These are phyloP conservation scores for Solanum virginianum DNA, from an alignment of 257 asterid species.

Conservation along the genomic window DNA sequence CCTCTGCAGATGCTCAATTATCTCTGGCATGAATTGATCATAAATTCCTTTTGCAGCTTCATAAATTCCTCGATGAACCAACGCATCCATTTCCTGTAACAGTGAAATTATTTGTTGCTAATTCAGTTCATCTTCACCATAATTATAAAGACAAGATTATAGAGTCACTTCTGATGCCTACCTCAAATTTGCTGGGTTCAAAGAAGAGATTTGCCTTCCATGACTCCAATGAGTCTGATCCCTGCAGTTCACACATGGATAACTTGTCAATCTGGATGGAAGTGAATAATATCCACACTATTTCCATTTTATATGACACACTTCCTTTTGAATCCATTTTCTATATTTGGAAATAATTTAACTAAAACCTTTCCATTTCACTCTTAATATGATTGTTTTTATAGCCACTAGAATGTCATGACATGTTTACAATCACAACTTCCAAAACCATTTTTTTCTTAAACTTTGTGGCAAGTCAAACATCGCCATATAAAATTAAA, in stretches of 20 bases:
- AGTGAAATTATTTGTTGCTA: not conserved
- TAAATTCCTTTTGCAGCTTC: slow-evolving; percentile 95
- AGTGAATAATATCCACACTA: not conserved
- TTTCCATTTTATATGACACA: not conserved
- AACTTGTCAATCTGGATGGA: slow-evolving; percentile 2
- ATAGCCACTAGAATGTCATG: not conserved
- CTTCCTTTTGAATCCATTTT: not conserved
- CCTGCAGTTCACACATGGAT: slow-evolving; percentile 27
- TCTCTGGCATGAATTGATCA: slow-evolving; percentile 73
- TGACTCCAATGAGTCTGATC: slow-evolving; percentile 78
- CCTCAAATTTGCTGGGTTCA: slow-evolving; percentile 83
- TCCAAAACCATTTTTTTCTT: not conserved
- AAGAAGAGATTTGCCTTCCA: slow-evolving; percentile 93
- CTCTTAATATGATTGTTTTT: not conserved
- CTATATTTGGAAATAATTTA: not conserved
- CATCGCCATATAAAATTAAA: not conserved
- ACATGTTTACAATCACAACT: not conserved
- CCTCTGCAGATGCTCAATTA: slow-evolving; percentile 39
- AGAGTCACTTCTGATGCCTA: not conserved
- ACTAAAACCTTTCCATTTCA: not conserved
- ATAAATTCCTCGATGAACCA: slow-evolving; percentile 84
- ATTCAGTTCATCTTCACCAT: not conserved
- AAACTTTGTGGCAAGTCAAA: not conserved
- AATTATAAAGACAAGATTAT: not conserved
- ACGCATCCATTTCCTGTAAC: slow-evolving; percentile 51